Evolutionary conservation across 176 grass and related monocot genomes (phyloP), one percentile per base, ranked within the genome.

Genomic region (Poa pratensis): DNA sequence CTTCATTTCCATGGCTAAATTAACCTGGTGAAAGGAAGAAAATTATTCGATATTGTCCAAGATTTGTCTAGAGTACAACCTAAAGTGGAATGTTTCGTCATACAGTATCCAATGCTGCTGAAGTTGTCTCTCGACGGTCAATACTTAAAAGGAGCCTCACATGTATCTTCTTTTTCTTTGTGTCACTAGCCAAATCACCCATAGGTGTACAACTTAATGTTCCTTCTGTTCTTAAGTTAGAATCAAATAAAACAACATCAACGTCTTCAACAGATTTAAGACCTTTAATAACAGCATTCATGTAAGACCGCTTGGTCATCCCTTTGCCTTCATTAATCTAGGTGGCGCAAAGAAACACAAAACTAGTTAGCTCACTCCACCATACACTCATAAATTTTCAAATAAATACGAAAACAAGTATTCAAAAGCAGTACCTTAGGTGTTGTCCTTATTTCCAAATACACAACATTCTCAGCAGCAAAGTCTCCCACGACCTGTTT

Each of bases 371-470:
- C 15, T 34, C 12, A 51, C 11, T 83, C 9, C n/a, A 0, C 7
- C 23, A 74, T 30, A 52, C 16, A 35, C 27, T 8, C 9, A 18
- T 53, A 42, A 65, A 43, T 6, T 20, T 45, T 16, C 63, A 61
- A 48, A 84, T n/a, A 5, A 82, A 34, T 15, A 65, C 15, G 12
- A 7, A 50, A 67, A 11, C 57, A 73, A 77, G 7, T 7, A 82
- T 7, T 42, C 53, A 72, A 51, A 23, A 84, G 40, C 35, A 80
- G 22, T 59, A 98, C 96, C 91, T 98, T 98, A 70, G 96, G 96
- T 54, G 96, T 98, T 22, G 96, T 95, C 88, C 96, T 94, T 79
- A 98, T 85, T 88, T 98, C 93, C 75, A 98, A 69, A 92, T 98
- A 95, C 37, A 95, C 81, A 76, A 93, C 93, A 90, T 98, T 98